Percentiles rank a stretch among this genome's conserved stretches.
phyloP scores from a whole-genome alignment of 192 early-diverging fungal genomes.

The Glomus cerebriforme region DNA sequence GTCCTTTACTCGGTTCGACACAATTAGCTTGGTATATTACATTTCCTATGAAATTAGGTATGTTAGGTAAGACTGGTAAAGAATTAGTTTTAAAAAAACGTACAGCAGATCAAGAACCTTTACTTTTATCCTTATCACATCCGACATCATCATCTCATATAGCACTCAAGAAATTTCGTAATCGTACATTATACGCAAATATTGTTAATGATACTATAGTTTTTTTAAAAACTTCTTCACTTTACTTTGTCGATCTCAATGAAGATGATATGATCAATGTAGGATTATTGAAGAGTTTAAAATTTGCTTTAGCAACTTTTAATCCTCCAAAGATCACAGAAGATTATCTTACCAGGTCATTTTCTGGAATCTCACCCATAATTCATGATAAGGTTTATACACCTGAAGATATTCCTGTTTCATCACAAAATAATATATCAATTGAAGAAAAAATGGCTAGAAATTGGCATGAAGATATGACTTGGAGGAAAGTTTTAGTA shows the following conservation, averaged over 20 bases:
- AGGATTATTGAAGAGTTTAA: constrained; percentile 28
- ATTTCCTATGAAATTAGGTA: constrained; percentile 37
- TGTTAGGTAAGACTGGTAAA: constrained; percentile 53
- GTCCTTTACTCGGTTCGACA: constrained; percentile 46
- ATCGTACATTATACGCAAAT: constrained; percentile 51
- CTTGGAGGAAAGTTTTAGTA: constrained; percentile 51
- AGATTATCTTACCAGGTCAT: constrained; percentile 31
- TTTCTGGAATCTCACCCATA: constrained; percentile 34
- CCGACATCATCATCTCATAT: constrained; percentile 39
- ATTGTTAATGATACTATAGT: constrained; percentile 52
- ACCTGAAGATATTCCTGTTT: neutral
- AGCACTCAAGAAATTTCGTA: constrained; percentile 38
- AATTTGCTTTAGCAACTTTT: constrained; percentile 22
- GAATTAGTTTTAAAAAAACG: constrained; percentile 38
- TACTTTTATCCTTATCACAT: constrained; percentile 45
- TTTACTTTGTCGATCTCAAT: constrained; percentile 35
- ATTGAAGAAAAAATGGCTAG: constrained; percentile 37
- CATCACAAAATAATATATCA: neutral
- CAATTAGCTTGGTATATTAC: constrained; percentile 45
- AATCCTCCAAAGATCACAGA: constrained; percentile 28
- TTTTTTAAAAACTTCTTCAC: constrained; percentile 37
- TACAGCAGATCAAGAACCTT: constrained; percentile 31
- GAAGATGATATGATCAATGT: constrained; percentile 30
- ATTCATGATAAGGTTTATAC: constrained; percentile 33
- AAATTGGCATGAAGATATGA: constrained; percentile 44